These are phyloP conservation scores for Remersonia thermophila DNA, from an alignment of 2,329 filamentous ascomycete species.

Conservation along the genomic window DNA sequence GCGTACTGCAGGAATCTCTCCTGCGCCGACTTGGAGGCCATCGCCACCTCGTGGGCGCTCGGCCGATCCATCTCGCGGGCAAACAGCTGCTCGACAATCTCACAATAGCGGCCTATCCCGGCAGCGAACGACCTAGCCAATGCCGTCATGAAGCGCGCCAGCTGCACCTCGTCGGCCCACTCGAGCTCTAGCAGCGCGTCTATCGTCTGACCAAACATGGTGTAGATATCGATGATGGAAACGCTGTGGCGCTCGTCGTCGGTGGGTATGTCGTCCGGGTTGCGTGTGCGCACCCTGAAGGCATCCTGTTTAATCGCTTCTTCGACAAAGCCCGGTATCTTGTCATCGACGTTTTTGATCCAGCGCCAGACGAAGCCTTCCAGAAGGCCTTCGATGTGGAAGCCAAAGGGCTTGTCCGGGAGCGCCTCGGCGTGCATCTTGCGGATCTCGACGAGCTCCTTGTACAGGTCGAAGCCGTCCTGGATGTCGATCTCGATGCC, in stretches of 20 bases:
- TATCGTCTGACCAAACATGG: conserved; percentile 82
- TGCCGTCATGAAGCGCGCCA: conserved; percentile 94
- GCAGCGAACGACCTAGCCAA: conserved; percentile 73
- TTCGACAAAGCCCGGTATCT: conserved; percentile 73
- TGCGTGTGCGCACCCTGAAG: conserved; percentile 62
- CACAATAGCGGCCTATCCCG: conserved; percentile 81
- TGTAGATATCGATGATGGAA: conserved; percentile 86
- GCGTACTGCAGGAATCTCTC: conserved; percentile 90
- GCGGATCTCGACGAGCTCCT: conserved; percentile 73
- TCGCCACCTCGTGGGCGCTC: conserved; percentile 74
- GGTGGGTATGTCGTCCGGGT: conserved; percentile 48
- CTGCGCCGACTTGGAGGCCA: conserved; percentile 66
- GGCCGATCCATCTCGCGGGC: conserved; percentile 84
- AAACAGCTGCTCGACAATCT: conserved; percentile 77
- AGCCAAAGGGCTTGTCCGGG: conserved; percentile 63
- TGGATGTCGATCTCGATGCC: conserved; percentile 71
- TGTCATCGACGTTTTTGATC: conserved; percentile 70
- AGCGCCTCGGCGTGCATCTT: conserved; percentile 66
- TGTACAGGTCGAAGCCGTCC: conserved; percentile 90
- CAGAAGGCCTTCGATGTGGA: conserved; percentile 74
- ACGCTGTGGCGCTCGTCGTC: conserved; percentile 86
- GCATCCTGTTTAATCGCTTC: conserved; percentile 82
- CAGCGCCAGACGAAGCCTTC: conserved; percentile 94
- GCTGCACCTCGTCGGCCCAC: conserved; percentile 88
- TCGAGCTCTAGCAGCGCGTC: conserved; percentile 76